Evolutionary conservation across 2,329 filamentous ascomycete species (phyloP).

Genomic region (Xylariales sp.): DNA sequence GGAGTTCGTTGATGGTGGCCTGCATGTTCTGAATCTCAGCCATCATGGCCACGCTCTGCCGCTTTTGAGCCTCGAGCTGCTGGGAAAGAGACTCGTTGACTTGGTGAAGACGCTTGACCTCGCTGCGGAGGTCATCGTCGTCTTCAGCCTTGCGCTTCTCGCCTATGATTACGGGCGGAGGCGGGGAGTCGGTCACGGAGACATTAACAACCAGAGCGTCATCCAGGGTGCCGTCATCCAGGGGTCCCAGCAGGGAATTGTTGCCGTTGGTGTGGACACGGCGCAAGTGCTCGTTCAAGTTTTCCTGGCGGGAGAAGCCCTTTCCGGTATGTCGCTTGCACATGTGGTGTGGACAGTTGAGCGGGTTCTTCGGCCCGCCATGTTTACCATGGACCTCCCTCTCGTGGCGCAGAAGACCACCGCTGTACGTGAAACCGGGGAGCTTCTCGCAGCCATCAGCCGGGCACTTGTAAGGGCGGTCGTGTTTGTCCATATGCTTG

Average conservation of each 20-base stretch:
- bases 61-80: slow-evolving; percentile 28
- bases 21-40: slow-evolving; percentile 43
- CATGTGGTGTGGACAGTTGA: slow-evolving; percentile 79
- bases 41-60: slow-evolving; percentile 37
- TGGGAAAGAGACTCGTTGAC: slow-evolving; percentile 58
- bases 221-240: slow-evolving; percentile 20
- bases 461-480: slow-evolving; percentile 83
- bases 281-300: slow-evolving; percentile 87
- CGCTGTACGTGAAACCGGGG: slow-evolving; percentile 91
- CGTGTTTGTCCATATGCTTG: slow-evolving; percentile 98
- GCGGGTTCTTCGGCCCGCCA: slow-evolving; percentile 79
- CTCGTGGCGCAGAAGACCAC: slow-evolving; percentile 83
- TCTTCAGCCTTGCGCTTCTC: slow-evolving; percentile 45
- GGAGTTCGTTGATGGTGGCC: slow-evolving; percentile 16
- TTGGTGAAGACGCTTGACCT: slow-evolving; percentile 61
- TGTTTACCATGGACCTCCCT: slow-evolving; percentile 91
- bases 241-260: slow-evolving; percentile 21
- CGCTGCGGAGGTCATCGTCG: slow-evolving; percentile 48
- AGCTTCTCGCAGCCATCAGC: slow-evolving; percentile 85
- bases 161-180: slow-evolving; percentile 13
- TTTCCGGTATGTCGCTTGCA: slow-evolving; percentile 88
- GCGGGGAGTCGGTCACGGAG: slow-evolving; percentile 19
- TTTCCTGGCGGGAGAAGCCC: slow-evolving; percentile 90
- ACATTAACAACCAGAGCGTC: slow-evolving; percentile 34
- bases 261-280: slow-evolving; percentile 74